Conservation (phyloP, 2,329 filamentous ascomycete species). For the Ophiostoma himal-ulmi region DNA sequence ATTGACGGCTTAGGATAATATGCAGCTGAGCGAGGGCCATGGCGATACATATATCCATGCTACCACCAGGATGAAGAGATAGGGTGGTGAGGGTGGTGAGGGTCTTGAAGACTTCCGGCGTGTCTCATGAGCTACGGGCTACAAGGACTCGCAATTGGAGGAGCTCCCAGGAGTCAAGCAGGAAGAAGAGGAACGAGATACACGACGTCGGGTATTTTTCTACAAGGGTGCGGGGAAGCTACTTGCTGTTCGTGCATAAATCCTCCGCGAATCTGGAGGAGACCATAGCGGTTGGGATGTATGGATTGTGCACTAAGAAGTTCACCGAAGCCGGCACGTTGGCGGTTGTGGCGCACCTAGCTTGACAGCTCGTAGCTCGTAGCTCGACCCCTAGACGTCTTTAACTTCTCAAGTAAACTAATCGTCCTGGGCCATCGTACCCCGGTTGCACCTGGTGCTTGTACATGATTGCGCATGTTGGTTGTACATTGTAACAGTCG, state of each 20-base stretch:
- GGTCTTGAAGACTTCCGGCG: not conserved
- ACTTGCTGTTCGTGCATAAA: not conserved
- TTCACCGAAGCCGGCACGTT: not conserved
- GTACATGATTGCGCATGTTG: not conserved
- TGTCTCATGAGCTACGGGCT: too few relatives aligned
- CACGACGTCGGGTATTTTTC: not conserved
- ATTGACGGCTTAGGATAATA: conserved; percentile 2
- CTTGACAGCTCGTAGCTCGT: not conserved
- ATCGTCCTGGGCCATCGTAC: not conserved
- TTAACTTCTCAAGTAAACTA: not conserved
- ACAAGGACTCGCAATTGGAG: not conserved
- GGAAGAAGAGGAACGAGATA: not conserved
- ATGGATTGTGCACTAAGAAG: not conserved
- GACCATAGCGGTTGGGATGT: not conserved
- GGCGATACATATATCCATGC: not conserved
- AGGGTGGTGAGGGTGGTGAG: not conserved
- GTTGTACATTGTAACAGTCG: not conserved
- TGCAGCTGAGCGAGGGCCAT: not conserved
- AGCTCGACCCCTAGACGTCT: not conserved
- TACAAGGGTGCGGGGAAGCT: conserved; percentile 1
- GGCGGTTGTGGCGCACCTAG: not conserved
- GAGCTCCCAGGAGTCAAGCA: not conserved
- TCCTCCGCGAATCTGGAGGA: not conserved
- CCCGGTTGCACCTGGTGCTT: not conserved
- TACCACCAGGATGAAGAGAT: not conserved